Conservation (phyloP, 441 rosid genomes). For the Erodium moschatum region DNA sequence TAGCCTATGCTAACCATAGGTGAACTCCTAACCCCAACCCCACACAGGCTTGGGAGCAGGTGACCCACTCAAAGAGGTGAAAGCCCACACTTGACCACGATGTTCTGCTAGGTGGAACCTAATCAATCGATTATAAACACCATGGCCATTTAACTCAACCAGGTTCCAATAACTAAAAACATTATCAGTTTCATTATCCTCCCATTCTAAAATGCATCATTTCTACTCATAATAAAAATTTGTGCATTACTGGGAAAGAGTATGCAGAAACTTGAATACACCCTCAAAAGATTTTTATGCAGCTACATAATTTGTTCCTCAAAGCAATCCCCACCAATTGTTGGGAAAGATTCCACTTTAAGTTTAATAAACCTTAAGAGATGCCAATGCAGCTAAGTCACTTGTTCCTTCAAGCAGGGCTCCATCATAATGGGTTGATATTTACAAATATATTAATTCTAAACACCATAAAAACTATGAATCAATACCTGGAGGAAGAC, state of each 20-base stretch:
- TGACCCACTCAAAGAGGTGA: not conserved
- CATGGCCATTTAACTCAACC: not conserved
- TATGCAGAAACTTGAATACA: not conserved
- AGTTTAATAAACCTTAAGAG: not conserved
- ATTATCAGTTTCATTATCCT: not conserved
- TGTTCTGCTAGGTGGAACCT: not conserved
- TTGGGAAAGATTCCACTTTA: not conserved
- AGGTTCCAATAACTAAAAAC: not conserved
- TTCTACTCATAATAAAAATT: not conserved
- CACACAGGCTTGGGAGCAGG: too few relatives aligned
- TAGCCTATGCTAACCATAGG: too few relatives aligned
- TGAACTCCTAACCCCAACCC: too few relatives aligned
- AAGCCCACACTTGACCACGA: not conserved
- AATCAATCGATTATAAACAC: not conserved
- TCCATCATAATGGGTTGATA: not conserved
- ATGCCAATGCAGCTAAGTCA: constrained; percentile 3
- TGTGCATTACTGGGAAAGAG: not conserved
- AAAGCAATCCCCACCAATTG: not conserved
- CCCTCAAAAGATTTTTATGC: not conserved
- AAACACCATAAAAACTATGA: constrained; percentile 15
- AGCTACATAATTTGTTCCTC: not conserved
- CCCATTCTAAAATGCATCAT: not conserved
- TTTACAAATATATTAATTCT: not conserved
- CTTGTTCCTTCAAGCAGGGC: not conserved
- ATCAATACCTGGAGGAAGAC: constrained; percentile 59